phyloP scores from a whole-genome alignment of 257 asterid genomes.

The Echites panduratus region DNA sequence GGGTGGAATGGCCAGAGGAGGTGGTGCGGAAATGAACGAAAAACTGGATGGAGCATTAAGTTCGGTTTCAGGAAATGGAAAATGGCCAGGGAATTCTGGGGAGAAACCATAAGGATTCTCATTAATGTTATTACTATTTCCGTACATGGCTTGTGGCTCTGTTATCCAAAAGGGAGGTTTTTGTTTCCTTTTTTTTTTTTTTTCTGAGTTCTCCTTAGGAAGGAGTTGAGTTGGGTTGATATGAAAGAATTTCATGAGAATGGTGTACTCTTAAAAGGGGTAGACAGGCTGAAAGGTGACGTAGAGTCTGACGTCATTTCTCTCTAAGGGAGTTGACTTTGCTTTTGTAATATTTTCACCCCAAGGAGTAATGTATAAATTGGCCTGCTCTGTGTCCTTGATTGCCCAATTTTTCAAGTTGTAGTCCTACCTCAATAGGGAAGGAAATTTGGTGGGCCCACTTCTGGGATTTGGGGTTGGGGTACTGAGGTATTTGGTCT shows the following conservation, averaged over 20 bases:
- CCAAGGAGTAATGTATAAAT: neutral
- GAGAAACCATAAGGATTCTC: constrained; percentile 30
- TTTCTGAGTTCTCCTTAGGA: neutral
- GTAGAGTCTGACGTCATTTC: constrained; percentile 52
- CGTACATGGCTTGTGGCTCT: constrained; percentile 40
- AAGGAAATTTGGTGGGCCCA: constrained; percentile 1
- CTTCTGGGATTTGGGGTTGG: neutral
- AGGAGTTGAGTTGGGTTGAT: neutral
- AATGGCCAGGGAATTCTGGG: constrained; percentile 29
- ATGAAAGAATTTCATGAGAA: constrained; percentile 4
- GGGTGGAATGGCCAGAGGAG: constrained; percentile 45
- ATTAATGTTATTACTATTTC: constrained; percentile 21
- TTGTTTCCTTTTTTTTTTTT: no score
- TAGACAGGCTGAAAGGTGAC: constrained; percentile 51
- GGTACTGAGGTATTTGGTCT: neutral
- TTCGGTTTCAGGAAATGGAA: constrained; percentile 15
- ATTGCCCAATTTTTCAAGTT: neutral
- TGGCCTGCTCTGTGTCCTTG: neutral
- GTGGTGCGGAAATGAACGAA: constrained; percentile 27
- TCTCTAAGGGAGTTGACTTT: constrained; percentile 45
- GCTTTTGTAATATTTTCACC: neutral
- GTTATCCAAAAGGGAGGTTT: constrained; percentile 5
- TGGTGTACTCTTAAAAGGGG: constrained; percentile 39
- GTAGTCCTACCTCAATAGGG: neutral
- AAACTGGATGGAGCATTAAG: constrained; percentile 8